A percentile compares a stretch with the other conserved stretches of the same genome.
Conservation (phyloP, 495 filamentous ascomycete genomes). For the Amniculicola lignicola region DNA sequence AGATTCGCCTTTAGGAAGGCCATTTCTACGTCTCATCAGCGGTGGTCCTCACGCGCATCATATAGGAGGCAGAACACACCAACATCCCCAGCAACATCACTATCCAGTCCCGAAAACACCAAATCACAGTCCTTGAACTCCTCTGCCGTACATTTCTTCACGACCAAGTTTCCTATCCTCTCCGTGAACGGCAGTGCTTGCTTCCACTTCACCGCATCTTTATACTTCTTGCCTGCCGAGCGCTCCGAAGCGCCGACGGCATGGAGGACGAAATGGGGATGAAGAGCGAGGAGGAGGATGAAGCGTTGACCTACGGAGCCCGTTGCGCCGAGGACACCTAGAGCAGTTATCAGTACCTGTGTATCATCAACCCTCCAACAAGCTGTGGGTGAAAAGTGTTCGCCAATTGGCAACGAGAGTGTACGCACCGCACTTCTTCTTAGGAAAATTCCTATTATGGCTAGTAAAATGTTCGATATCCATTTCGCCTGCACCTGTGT, state of each 20-base stretch:
- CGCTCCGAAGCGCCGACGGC: constrained; percentile 44
- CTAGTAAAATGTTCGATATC: constrained; percentile 40
- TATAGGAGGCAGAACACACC: constrained; percentile 30
- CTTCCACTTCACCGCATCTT: constrained; percentile 47
- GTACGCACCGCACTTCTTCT: constrained; percentile 43
- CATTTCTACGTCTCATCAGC: constrained; percentile 38
- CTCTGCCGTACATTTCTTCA: constrained; percentile 41
- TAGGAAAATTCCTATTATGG: constrained; percentile 38
- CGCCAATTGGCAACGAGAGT: not conserved
- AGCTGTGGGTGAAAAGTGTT: no score
- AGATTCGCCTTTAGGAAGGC: constrained; percentile 45
- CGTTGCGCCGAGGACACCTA: constrained; percentile 47
- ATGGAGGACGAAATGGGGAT: constrained; percentile 45
- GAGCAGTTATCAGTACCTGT: no score
- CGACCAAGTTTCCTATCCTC: constrained; percentile 43
- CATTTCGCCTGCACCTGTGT: no score
- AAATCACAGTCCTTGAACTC: constrained; percentile 46
- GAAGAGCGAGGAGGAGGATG: constrained; percentile 45
- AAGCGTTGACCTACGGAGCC: constrained; percentile 48
- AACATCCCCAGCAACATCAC: constrained; percentile 46
- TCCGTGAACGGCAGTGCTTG: constrained; percentile 44
- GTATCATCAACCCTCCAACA: no score
- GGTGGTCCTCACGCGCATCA: not conserved
- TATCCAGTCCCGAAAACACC: constrained; percentile 46
- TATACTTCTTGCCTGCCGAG: constrained; percentile 47